Evolutionary conservation across 768 basidiomycete species (phyloP), one percentile per base, ranked within the genome.

Genomic region (Serpula lacrymans): DNA sequence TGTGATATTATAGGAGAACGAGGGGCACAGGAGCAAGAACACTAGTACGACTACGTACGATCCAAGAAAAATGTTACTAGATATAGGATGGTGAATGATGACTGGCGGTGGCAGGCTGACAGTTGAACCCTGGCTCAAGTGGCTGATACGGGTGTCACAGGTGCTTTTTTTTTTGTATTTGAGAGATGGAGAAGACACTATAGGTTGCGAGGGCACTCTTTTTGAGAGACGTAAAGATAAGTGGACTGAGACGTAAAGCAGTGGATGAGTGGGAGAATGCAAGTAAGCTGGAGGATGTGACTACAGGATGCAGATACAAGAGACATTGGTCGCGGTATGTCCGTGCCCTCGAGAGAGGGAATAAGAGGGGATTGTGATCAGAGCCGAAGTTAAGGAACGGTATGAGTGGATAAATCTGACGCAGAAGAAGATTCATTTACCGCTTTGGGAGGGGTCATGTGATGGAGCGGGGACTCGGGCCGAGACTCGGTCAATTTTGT

Each of bases 141-240:
- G n/a, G n/a, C n/a, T n/a, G n/a, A n/a, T n/a, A 0, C 26, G 39
- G n/a, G 38, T 27, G 37, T 21, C n/a, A 3, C 27, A 27, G 37
- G 29, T 26, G 26, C 24, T 14, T 16, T 40, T 41, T 25, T 38
- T 2, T 33, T 33, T 33, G 39, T 42, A 42, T 62, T 33, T 14
- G 7, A 33, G n/a, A 6, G 31, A 18, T 18, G 31, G n/a, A 6
- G 31, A 14, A 6, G 20, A 6, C n/a, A 18, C 8, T 33, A 18
- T 33, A n/a, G n/a, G n/a, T 7, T 14, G n/a, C 31, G 31, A 33
- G 31, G 31, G n/a, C 31, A 33, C 31, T 33, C 6, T n/a, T 14
- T 6, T 14, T 33, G 6, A 14, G 31, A 14, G 31, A 33, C 31
- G 31, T 33, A 33, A 33, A 33, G 31, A 33, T 33, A 33, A 33